Percentiles rank a stretch among this genome's conserved stretches.
Evolutionary conservation across 305 asterid genomes (phyloP).

Genomic region (Fraxinus ornus): DNA sequence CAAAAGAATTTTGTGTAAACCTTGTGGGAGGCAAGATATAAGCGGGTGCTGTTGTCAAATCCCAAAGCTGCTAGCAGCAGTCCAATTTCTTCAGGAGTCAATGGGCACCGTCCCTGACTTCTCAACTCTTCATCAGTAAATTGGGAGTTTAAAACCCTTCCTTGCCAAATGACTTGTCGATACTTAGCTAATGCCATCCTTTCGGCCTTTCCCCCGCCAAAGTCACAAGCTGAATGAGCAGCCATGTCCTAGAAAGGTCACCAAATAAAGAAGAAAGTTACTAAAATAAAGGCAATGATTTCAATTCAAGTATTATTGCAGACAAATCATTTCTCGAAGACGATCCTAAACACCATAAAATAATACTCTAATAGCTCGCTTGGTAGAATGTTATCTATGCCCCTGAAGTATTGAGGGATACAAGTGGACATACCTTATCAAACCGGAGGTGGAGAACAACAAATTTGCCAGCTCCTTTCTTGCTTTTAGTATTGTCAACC

Average conservation of each 20-base stretch:
- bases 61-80: constrained; percentile 84
- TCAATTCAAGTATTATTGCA: not conserved
- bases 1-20: constrained; percentile 24
- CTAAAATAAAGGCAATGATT: not conserved
- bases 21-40: constrained; percentile 97
- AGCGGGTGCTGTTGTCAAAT: constrained; percentile 68
- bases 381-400: not conserved
- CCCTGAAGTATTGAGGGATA: not conserved
- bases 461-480: constrained; percentile 59
- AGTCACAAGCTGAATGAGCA: constrained; percentile 96
- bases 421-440: constrained; percentile 62
- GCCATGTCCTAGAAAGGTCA: constrained; percentile 79
- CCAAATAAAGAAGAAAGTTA: not conserved
- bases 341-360: not conserved
- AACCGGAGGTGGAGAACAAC: constrained; percentile 92
- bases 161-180: constrained; percentile 92
- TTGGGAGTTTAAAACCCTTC: constrained; percentile 85
- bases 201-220: constrained; percentile 96
- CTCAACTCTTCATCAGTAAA: constrained; percentile 89
- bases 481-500: constrained; percentile 19
- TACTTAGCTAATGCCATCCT: constrained; percentile 85
- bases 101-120: constrained; percentile 86
- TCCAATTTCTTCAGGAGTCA: constrained; percentile 96
- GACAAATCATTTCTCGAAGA: not conserved
- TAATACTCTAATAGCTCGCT: not conserved